A percentile compares a stretch with the other conserved stretches of the same genome.
phyloP scores from a whole-genome alignment of 345 rosid species.

The Arabidopsis suecica region DNA sequence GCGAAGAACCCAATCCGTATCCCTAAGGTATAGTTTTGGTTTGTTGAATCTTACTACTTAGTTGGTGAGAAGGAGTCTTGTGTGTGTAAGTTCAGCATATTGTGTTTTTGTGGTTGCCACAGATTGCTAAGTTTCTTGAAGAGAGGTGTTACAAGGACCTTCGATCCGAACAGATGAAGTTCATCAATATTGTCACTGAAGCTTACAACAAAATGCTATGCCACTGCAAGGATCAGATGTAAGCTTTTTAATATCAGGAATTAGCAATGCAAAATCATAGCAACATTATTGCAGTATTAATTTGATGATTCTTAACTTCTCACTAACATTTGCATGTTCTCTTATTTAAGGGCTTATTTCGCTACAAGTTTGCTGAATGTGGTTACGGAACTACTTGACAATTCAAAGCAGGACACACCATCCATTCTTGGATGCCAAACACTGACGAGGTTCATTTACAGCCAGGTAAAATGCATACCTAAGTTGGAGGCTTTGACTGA shows the following conservation, averaged over 20 bases:
- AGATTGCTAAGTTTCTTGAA: conserved; percentile 95
- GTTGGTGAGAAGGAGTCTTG: conserved; percentile 8
- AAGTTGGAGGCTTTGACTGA: conserved; percentile 5
- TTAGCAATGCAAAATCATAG: not conserved
- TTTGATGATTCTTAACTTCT: conserved; percentile 2
- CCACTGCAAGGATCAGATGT: conserved; percentile 91
- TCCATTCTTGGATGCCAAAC: conserved; percentile 89
- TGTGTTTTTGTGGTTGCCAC: conserved; percentile 35
- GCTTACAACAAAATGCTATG: conserved; percentile 78
- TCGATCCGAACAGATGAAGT: conserved; percentile 68
- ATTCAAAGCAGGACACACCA: conserved; percentile 67
- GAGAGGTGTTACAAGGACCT: conserved; percentile 91
- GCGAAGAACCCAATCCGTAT: conserved; percentile 84
- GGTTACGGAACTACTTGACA: conserved; percentile 72
- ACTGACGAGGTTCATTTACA: conserved; percentile 74
- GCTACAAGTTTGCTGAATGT: conserved; percentile 82
- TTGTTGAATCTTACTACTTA: conserved; percentile 6
- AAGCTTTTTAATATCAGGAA: conserved; percentile 28
- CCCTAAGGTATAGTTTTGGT: conserved; percentile 67
- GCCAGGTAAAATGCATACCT: conserved; percentile 59
- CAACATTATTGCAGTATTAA: not conserved
- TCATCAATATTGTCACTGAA: conserved; percentile 68
- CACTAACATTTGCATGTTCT: conserved; percentile 18
- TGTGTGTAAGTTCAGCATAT: not conserved
- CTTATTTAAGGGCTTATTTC: conserved; percentile 72